phyloP scores from a whole-genome alignment of 1,284 basidiomycete species.

The Austroboletus novae-zelandiae region DNA sequence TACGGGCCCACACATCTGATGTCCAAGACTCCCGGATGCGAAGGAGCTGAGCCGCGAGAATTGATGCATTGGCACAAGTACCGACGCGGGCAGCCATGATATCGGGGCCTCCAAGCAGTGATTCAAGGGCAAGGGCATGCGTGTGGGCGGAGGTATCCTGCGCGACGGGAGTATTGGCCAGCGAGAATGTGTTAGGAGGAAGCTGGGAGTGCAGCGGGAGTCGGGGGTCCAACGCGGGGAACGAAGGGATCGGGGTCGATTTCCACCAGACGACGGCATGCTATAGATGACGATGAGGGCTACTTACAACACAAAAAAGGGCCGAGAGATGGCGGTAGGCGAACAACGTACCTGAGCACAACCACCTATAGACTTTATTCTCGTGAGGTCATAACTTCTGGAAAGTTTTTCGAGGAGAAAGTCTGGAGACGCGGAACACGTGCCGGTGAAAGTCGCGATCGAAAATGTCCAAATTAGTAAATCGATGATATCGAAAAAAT shows the following conservation, averaged over 20 bases:
- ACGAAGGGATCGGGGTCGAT: constrained; percentile 59
- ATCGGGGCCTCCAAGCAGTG: constrained; percentile 72
- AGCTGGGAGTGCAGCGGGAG: constrained; percentile 66
- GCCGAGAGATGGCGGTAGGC: neutral
- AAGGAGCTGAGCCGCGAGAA: constrained; percentile 66
- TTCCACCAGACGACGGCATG: constrained; percentile 84
- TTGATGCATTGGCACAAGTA: constrained; percentile 62
- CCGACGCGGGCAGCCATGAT: constrained; percentile 72
- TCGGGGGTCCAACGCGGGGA: constrained; percentile 66
- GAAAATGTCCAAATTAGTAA: constrained; percentile 33
- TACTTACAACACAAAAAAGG: neutral
- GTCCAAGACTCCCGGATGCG: constrained; percentile 72
- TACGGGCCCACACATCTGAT: constrained; percentile 68
- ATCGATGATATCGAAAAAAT: constrained; percentile 31
- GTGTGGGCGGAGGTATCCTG: constrained; percentile 77
- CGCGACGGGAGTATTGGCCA: constrained; percentile 72
- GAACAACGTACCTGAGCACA: constrained; percentile 56
- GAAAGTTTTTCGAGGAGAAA: constrained; percentile 70
- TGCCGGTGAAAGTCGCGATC: constrained; percentile 34
- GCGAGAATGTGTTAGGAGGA: constrained; percentile 60
- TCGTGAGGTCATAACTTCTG: constrained; percentile 60
- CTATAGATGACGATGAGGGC: constrained; percentile 33
- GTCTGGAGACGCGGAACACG: constrained; percentile 44
- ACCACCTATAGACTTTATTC: constrained; percentile 72
- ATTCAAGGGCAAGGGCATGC: constrained; percentile 69